A percentile compares a stretch with the other conserved stretches of the same genome.
Evolutionary conservation across 108 stramenopile genomes (phyloP).

Genomic region (Fistulifera pelliculosa): DNA sequence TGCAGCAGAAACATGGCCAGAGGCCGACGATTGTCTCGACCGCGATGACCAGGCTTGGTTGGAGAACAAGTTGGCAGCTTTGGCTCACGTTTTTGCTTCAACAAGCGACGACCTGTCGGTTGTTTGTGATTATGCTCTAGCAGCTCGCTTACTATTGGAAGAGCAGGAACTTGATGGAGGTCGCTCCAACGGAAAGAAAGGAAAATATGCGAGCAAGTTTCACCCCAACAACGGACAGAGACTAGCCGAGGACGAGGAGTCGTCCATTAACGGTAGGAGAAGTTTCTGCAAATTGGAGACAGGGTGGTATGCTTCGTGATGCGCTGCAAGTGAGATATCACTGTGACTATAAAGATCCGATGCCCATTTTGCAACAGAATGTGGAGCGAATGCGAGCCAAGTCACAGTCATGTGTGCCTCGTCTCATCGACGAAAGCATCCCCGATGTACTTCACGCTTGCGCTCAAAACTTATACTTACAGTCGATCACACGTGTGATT

Average conservation of each 20-base stretch:
- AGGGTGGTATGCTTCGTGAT: slow-evolving; percentile 8
- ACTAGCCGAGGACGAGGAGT: slow-evolving; percentile 14
- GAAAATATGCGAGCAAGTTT: slow-evolving; percentile 51
- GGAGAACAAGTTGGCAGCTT: slow-evolving; percentile 8
- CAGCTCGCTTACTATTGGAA: slow-evolving; percentile 43
- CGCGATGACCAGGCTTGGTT: slow-evolving; percentile 4
- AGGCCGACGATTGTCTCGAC: background rate
- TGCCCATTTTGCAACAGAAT: slow-evolving; percentile 1
- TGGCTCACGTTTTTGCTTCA: slow-evolving; percentile 3
- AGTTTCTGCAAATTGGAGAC: slow-evolving; percentile 50
- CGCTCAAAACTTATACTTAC: background rate
- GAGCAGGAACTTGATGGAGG: slow-evolving; percentile 54
- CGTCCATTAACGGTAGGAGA: slow-evolving; percentile 63
- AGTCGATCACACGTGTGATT: slow-evolving; percentile 2
- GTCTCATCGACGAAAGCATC: background rate
- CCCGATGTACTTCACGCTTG: background rate
- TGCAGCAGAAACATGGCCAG: slow-evolving; percentile 2
- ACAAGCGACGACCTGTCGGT: background rate
- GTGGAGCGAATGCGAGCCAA: background rate
- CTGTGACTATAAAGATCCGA: slow-evolving; percentile 3
- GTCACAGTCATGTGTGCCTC: background rate
- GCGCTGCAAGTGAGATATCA: slow-evolving; percentile 3
- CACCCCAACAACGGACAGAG: slow-evolving; percentile 22
- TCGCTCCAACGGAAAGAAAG: slow-evolving; percentile 40
- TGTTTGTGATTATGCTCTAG: slow-evolving; percentile 27